A percentile compares a stretch with the other conserved stretches of the same genome.
Conservation (phyloP, 768 basidiomycete genomes). For the Kwoniella sp. region DNA sequence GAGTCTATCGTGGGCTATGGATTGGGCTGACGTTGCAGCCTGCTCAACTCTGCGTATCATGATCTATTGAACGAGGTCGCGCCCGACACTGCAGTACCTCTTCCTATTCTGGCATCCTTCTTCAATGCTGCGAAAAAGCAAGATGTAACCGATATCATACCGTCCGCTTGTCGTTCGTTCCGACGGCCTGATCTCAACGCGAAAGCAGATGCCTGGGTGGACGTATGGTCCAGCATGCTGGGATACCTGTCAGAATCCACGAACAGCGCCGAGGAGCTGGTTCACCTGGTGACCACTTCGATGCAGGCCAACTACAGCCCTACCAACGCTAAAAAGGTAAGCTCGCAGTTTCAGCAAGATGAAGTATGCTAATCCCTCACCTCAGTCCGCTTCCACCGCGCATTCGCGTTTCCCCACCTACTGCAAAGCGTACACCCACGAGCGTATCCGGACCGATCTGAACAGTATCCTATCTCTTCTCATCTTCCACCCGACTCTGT, state of each 20-base stretch:
- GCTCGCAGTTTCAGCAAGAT: background rate
- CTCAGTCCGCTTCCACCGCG: background rate
- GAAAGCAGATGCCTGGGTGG: constrained; percentile 32
- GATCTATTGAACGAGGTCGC: constrained; percentile 58
- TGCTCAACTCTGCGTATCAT: constrained; percentile 63
- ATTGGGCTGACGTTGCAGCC: background rate
- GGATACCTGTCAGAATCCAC: constrained; percentile 3
- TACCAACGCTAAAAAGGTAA: constrained; percentile 17
- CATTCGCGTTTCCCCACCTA: background rate
- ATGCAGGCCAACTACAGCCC: background rate
- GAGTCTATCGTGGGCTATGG: background rate
- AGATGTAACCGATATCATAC: background rate
- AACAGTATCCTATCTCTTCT: constrained; percentile 5
- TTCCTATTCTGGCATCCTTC: constrained; percentile 6
- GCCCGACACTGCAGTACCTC: constrained; percentile 7
- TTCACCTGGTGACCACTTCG: background rate
- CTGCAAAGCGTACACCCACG: constrained; percentile 5
- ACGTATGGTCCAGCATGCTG: constrained; percentile 23
- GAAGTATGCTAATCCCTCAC: background rate
- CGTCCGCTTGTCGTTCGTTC: background rate
- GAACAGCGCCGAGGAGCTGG: background rate
- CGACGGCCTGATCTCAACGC: background rate
- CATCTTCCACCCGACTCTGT: constrained; percentile 20
- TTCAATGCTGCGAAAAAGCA: background rate
- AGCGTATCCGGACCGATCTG: background rate